A percentile compares a stretch with the other conserved stretches of the same genome.
These are phyloP conservation scores for Solioccasus polychromus DNA, from an alignment of 768 basidiomycete genomes.

Conservation along the genomic window DNA sequence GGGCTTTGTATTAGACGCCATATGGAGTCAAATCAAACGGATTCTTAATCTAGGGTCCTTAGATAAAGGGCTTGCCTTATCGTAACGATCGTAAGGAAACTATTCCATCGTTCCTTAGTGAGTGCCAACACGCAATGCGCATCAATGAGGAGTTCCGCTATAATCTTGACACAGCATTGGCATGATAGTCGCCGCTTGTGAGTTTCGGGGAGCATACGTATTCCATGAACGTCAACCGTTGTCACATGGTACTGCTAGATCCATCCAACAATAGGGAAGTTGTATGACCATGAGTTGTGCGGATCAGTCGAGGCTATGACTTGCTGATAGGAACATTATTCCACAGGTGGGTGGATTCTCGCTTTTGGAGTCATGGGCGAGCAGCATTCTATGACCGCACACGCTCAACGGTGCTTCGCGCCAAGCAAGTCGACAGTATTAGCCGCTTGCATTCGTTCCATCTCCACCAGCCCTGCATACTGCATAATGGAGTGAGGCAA, in stretches of 20 bases:
- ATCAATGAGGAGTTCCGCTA: constrained; percentile 4
- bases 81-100: constrained; percentile 6
- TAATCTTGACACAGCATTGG: constrained; percentile 4
- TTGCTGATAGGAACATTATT: constrained; percentile 1
- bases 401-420: neutral
- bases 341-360: constrained; percentile 4
- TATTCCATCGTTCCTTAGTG: neutral
- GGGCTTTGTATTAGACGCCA: neutral
- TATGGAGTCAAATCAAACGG: neutral
- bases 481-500: neutral
- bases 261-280: neutral
- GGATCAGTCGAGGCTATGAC: constrained; percentile 19
- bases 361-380: neutral
- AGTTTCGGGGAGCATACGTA: neutral
- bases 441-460: neutral
- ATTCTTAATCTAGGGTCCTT: constrained; percentile 5
- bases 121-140: neutral
- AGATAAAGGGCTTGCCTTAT: constrained; percentile 8
- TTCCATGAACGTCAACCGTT: neutral
- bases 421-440: neutral
- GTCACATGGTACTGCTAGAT: constrained; percentile 5
- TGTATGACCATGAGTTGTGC: constrained; percentile 3
- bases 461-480: neutral
- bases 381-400: neutral
- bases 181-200: neutral